Evolutionary conservation across 495 filamentous ascomycete genomes (phyloP), one percentile per base, ranked within the genome.

Genomic region (Aspergillus taichungensis): DNA sequence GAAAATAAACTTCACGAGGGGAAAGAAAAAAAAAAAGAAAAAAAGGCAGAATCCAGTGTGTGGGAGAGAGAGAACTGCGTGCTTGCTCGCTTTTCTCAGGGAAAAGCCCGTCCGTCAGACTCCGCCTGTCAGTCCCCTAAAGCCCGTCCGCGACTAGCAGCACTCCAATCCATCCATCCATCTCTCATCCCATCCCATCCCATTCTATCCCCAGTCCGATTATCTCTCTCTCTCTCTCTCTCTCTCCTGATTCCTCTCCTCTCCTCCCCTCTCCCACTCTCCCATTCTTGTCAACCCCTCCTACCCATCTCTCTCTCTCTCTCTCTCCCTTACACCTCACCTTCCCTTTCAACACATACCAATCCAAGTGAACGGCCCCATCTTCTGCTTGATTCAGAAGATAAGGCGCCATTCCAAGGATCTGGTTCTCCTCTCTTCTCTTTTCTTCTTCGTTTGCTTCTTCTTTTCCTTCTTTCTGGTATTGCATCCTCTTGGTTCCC

Each of bases 311-410:
- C 46, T 45, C 45, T 28, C 47, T 43, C 42, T 42, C 18, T 24
- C 18, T 24, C 18, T 47, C 40, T 50, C 40, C 43, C 36, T 35
- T 37, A 47, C 45, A 37, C 34, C 42, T 46, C 33, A 37, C 37
- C 51, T 43, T 42, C 37, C 40, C 43, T 35, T 41, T 30, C 42
- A 24, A 2, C 18, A 30, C 46, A 49, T 44, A 43, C 44, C 43
- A 46, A 48, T 53, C 53, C 54, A 47, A 40, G 39, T 40, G 40
- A 41, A 62, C 51, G 53, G 55, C 53, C 55, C 53, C 50, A 49
- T 56, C 54, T 54, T 61, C 46, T 56, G 52, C 52, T 57, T 56
- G 47, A 47, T 49, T 48, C 54, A 53, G 54, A 51, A 50, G 51
- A 53, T 49, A 36, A 45, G 51, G 52, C 58, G 57, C 52, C 49